These are phyloP conservation scores for Coemansia umbellata DNA, from an alignment of 192 early-diverging fungal genomes.

Conservation along the genomic window DNA sequence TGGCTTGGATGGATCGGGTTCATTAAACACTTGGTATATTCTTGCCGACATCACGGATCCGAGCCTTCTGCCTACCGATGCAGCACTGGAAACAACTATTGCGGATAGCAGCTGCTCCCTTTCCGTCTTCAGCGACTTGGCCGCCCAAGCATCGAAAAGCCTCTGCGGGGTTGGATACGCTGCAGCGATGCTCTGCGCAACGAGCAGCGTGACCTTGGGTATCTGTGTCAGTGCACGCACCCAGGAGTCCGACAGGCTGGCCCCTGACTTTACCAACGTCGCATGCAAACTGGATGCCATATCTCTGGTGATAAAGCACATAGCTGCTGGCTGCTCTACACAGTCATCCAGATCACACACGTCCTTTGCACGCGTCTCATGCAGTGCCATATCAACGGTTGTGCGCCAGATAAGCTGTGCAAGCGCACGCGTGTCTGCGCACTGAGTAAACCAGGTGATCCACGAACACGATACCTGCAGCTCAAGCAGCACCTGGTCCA, in stretches of 20 bases:
- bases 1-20: conserved; percentile 18
- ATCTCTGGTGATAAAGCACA: conserved; percentile 14
- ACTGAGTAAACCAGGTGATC: conserved; percentile 32
- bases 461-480: conserved; percentile 32
- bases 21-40: conserved; percentile 27
- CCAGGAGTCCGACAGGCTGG: conserved; percentile 36
- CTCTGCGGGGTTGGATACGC: conserved; percentile 25
- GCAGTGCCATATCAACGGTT: conserved; percentile 23
- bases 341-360: background rate
- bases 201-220: conserved; percentile 31
- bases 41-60: conserved; percentile 27
- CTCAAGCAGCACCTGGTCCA: conserved; percentile 22
- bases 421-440: conserved; percentile 17
- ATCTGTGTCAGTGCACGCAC: conserved; percentile 33
- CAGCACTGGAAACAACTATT: conserved; percentile 12
- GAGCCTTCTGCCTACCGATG: conserved; percentile 17
- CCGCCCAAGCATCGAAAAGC: conserved; percentile 30
- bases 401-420: conserved; percentile 29
- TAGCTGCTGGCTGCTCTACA: background rate
- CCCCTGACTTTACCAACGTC: conserved; percentile 20
- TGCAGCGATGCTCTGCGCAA: conserved; percentile 27
- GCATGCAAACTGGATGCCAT: conserved; percentile 8
- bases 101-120: conserved; percentile 22
- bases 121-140: background rate
- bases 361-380: conserved; percentile 8